A percentile compares a stretch with the other conserved stretches of the same genome.
Evolutionary conservation across 1,139 yeast genomes (phyloP).

Genomic region (Blastobotrys serpentis): DNA sequence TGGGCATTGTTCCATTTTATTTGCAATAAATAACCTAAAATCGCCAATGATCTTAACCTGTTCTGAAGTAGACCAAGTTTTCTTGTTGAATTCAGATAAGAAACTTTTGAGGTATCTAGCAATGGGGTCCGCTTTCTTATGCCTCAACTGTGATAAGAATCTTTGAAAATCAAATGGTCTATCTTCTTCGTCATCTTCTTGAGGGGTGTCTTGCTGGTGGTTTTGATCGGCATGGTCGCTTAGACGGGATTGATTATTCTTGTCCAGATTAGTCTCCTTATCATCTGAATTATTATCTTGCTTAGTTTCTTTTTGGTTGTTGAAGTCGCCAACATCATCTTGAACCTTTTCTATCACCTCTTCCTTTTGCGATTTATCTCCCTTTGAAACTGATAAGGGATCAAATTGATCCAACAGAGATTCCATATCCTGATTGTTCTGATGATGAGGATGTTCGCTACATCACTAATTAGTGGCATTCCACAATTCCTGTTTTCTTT

Average conservation of each 20-base stretch:
- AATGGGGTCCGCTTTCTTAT: slow-evolving; percentile 81
- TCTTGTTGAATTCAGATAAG: slow-evolving; percentile 68
- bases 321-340: neutral
- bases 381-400: slow-evolving; percentile 30
- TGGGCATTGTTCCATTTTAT: slow-evolving; percentile 61
- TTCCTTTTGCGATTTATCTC: no score
- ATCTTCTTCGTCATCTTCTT: slow-evolving; percentile 22
- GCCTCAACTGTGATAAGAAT: slow-evolving; percentile 69
- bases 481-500: neutral
- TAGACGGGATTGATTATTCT: neutral
- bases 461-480: neutral
- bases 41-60: slow-evolving; percentile 74
- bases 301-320: no score
- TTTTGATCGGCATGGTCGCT: neutral
- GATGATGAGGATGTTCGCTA: slow-evolving; percentile 3
- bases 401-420: slow-evolving; percentile 37
- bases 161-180: slow-evolving; percentile 75
- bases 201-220: slow-evolving; percentile 8
- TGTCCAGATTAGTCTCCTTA: neutral
- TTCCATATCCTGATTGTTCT: slow-evolving; percentile 25
- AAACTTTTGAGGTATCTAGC: slow-evolving; percentile 80
- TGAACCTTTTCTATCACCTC: neutral
- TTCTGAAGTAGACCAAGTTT: slow-evolving; percentile 72
- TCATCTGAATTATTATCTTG: neutral
- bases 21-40: slow-evolving; percentile 60